Percentiles rank a stretch among this genome's conserved stretches.
Evolutionary conservation across 306 rosid genomes (phyloP).

Genomic region (Quercus variabilis): DNA sequence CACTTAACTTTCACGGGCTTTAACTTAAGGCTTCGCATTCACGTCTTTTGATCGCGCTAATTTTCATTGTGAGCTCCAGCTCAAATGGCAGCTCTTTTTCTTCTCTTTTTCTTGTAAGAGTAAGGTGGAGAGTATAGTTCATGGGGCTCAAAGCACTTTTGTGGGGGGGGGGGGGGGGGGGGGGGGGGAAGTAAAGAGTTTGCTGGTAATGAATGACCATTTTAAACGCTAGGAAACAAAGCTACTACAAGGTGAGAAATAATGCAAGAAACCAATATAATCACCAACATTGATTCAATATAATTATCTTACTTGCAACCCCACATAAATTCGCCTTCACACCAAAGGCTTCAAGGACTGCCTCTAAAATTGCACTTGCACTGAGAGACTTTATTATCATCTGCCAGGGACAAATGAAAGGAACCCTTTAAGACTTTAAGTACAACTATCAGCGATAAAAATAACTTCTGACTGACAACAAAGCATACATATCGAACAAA

Average conservation of each 20-base stretch:
- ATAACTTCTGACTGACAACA: slow-evolving; percentile 17
- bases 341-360: slow-evolving; percentile 86
- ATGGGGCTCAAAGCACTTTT: no score
- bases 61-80: no score
- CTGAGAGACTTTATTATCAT: slow-evolving; percentile 83
- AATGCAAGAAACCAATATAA: not conserved
- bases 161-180: no score
- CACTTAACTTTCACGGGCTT: no score
- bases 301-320: slow-evolving; percentile 76
- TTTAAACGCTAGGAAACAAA: not conserved
- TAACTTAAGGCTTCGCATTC: no score
- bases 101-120: no score
- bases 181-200: no score
- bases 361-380: slow-evolving; percentile 57
- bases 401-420: slow-evolving; percentile 44
- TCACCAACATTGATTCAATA: not conserved
- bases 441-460: not conserved
- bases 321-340: slow-evolving; percentile 86
- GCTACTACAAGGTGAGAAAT: not conserved
- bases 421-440: slow-evolving; percentile 1
- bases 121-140: no score
- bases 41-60: no score
- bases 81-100: no score
- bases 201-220: not conserved
- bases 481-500: slow-evolving; percentile 91